phyloP scores from a whole-genome alignment of 805 yeast species.

The Cyberlindnera bimundalis region DNA sequence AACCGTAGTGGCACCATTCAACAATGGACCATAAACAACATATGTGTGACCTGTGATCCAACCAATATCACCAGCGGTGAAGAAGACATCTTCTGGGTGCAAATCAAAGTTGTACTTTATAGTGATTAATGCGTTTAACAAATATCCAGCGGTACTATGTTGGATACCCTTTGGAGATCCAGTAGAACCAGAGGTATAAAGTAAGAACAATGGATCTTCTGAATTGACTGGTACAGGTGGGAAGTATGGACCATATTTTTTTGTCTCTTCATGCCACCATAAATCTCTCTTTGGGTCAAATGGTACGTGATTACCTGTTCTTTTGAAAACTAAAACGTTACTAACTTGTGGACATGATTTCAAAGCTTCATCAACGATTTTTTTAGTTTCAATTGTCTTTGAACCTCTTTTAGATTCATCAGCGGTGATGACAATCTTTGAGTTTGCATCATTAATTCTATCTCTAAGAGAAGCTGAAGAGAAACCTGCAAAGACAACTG shows the following conservation, averaged over 20 bases:
- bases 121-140: constrained; percentile 87
- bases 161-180: constrained; percentile 98
- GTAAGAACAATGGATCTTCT: constrained; percentile 93
- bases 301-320: constrained; percentile 68
- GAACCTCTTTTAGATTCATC: constrained; percentile 97
- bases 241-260: constrained; percentile 70
- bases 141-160: constrained; percentile 92
- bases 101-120: constrained; percentile 93
- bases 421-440: constrained; percentile 84
- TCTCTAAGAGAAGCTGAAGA: constrained; percentile 89
- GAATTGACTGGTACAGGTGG: constrained; percentile 86
- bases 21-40: constrained; percentile 90
- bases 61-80: constrained; percentile 98
- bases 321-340: constrained; percentile 80
- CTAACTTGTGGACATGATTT: constrained; percentile 57
- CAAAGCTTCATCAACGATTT: constrained; percentile 92
- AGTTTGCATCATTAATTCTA: constrained; percentile 84
- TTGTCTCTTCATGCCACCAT: constrained; percentile 93
- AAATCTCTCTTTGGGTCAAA: constrained; percentile 62
- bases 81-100: constrained; percentile 80
- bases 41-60: constrained; percentile 99
- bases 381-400: constrained; percentile 85
- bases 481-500: constrained; percentile 96
- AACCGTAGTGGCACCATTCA: constrained; percentile 84
- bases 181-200: constrained; percentile 97